phyloP scores from a whole-genome alignment of 1,284 basidiomycete genomes.

The Exsudoporus floridanus region DNA sequence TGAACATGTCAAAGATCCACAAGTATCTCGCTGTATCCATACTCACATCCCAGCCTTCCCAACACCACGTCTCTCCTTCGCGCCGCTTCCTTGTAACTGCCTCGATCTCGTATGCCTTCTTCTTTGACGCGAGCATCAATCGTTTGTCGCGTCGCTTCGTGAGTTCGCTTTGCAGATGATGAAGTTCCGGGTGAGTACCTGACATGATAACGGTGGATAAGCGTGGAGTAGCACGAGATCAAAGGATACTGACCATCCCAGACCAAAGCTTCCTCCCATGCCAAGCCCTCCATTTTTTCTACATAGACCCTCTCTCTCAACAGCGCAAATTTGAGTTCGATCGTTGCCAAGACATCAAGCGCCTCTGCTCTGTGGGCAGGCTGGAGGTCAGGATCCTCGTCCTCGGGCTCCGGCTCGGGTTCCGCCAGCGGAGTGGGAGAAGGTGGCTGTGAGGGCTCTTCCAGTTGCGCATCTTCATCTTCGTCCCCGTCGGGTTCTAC shows the following conservation, averaged over 20 bases:
- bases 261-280: constrained; percentile 74
- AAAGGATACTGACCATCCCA: constrained; percentile 50
- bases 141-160: constrained; percentile 72
- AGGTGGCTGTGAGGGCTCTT: constrained; percentile 27
- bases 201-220: background rate
- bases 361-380: constrained; percentile 78
- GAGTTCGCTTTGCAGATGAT: constrained; percentile 75
- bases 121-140: constrained; percentile 67
- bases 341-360: constrained; percentile 70
- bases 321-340: constrained; percentile 77
- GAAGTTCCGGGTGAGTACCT: constrained; percentile 82
- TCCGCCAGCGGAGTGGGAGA: constrained; percentile 27
- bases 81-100: constrained; percentile 57
- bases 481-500: constrained; percentile 39
- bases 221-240: constrained; percentile 1
- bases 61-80: constrained; percentile 62
- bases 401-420: constrained; percentile 27
- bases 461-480: constrained; percentile 38
- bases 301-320: constrained; percentile 73
- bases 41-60: constrained; percentile 77
- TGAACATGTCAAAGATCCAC: too few relatives aligned
- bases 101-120: constrained; percentile 61
- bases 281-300: constrained; percentile 78
- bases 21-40: background rate
- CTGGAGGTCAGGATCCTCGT: constrained; percentile 62